phyloP scores from a whole-genome alignment of 345 rosid genomes.

The Linum trigynum region DNA sequence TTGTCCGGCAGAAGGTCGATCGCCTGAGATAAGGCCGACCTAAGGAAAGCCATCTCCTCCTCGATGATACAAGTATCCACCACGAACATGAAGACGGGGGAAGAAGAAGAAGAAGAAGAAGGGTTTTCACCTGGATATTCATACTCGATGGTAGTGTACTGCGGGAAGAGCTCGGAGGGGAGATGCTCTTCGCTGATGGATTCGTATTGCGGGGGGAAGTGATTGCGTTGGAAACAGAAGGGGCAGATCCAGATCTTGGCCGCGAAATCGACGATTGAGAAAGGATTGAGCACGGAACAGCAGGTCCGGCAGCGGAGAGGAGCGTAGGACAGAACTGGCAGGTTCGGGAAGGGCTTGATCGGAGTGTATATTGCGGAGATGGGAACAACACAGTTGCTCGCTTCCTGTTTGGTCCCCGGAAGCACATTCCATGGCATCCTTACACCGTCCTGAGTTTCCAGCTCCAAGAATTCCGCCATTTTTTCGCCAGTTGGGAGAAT shows the following conservation, averaged over 20 bases:
- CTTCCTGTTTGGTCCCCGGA: constrained; percentile 62
- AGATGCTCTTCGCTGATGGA: constrained; percentile 71
- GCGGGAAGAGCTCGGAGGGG: constrained; percentile 89
- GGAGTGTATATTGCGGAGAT: constrained; percentile 82
- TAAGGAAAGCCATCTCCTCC: constrained; percentile 76
- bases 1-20: constrained; percentile 59
- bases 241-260: constrained; percentile 92
- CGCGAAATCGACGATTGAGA: constrained; percentile 65
- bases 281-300: constrained; percentile 80
- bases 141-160: constrained; percentile 78
- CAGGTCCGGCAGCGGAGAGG: constrained; percentile 93
- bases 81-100: constrained; percentile 65
- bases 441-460: constrained; percentile 67
- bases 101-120: constrained; percentile 29
- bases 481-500: neutral
- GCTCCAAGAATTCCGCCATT: constrained; percentile 62
- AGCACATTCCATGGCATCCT: constrained; percentile 87
- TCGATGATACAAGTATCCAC: constrained; percentile 75
- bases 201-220: constrained; percentile 67
- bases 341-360: constrained; percentile 46
- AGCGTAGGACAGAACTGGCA: constrained; percentile 61
- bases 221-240: constrained; percentile 82
- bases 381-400: constrained; percentile 62
- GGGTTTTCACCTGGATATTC: constrained; percentile 37
- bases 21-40: constrained; percentile 72